Conservation (phyloP, 139 green algal species). For the Tetraselmis chui region DNA sequence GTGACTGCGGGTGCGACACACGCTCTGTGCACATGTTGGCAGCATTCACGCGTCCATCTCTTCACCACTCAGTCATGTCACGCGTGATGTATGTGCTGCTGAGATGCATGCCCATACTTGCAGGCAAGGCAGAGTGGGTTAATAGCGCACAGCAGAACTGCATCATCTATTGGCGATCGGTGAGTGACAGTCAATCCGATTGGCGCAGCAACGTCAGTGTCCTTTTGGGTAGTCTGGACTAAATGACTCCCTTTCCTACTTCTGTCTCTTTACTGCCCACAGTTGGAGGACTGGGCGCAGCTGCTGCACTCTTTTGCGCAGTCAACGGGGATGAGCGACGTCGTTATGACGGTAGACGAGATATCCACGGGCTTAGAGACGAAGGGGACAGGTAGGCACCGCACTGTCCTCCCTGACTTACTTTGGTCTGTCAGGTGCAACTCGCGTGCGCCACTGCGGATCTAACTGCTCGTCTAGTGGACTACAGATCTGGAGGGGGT, state of each 20-base stretch:
- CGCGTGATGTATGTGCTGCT: not conserved
- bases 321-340: slow-evolving; percentile 40
- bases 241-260: not conserved
- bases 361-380: slow-evolving; percentile 42
- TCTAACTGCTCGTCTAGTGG: too few species aligned
- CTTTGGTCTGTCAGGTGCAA: too few species aligned
- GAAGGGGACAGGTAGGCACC: slow-evolving; percentile 45
- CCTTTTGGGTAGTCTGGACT: not conserved
- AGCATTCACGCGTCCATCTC: not conserved
- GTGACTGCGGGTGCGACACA: slow-evolving; percentile 21
- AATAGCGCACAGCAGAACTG: not conserved
- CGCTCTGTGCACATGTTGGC: slow-evolving; percentile 17
- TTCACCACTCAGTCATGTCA: not conserved
- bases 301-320: slow-evolving; percentile 37
- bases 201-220: not conserved
- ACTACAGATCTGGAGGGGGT: slow-evolving; percentile 46
- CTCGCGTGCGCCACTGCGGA: too few species aligned
- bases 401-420: too few species aligned
- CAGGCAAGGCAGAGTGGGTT: not conserved
- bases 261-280: slow-evolving; percentile 8
- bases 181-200: not conserved
- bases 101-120: too few species aligned
- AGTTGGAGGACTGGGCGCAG: slow-evolving; percentile 46
- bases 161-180: not conserved
- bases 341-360: slow-evolving; percentile 55